phyloP scores from a whole-genome alignment of 768 basidiomycete species.

The Tulasnella sp. region DNA sequence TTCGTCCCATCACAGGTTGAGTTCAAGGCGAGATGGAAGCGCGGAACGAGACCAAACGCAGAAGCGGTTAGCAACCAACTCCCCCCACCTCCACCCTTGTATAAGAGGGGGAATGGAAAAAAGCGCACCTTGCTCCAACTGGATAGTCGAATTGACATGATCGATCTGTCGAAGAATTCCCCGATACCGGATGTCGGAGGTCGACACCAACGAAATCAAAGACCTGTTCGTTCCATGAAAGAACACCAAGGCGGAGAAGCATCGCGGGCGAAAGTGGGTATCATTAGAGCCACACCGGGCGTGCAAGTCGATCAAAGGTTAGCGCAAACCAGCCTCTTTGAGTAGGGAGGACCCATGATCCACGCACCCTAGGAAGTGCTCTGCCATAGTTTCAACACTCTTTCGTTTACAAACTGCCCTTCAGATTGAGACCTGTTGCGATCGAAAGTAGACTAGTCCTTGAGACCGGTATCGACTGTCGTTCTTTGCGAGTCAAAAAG shows the following conservation, averaged over 20 bases:
- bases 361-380: conserved; percentile 69
- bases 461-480: not conserved
- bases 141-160: conserved; percentile 79
- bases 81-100: not conserved
- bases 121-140: conserved; percentile 73
- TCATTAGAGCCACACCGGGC: too few relatives aligned
- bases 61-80: not conserved
- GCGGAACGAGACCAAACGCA: not conserved
- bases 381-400: conserved; percentile 49
- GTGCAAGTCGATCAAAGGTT: conserved; percentile 7
- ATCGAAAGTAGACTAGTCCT: not conserved
- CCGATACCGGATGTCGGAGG: conserved; percentile 86
- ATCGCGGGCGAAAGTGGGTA: not conserved
- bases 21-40: not conserved
- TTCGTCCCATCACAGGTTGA: not conserved
- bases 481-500: not conserved
- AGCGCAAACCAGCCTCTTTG: not conserved
- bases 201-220: conserved; percentile 77
- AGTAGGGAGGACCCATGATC: not conserved
- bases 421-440: not conserved
- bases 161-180: conserved; percentile 86
- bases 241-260: not conserved
- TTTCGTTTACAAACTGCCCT: not conserved
- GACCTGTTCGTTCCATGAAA: conserved; percentile 27
- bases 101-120: not conserved